Percentiles rank a stretch among this genome's conserved stretches.
phyloP scores from a whole-genome alignment of 2,329 filamentous ascomycete species.

The Cercospora zeina region DNA sequence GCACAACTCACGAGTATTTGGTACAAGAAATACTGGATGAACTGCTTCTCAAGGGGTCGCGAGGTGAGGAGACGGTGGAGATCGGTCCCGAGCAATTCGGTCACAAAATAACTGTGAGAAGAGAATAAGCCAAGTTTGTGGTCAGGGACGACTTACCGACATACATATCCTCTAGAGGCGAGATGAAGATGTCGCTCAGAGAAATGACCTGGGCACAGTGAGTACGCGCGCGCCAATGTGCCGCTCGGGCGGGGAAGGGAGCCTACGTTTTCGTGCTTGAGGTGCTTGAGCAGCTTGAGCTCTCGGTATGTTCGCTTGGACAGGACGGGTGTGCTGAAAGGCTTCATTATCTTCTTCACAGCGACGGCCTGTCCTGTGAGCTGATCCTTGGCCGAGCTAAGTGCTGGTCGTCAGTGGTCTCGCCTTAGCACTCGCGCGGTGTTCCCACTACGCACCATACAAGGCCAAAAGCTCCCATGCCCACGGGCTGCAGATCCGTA shows the following conservation, averaged over 20 bases:
- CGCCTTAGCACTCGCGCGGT: not conserved
- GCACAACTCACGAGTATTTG: constrained; percentile 79
- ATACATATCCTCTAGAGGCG: constrained; percentile 96
- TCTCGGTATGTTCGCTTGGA: constrained; percentile 98
- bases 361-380: constrained; percentile 95
- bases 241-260: not conserved
- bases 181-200: constrained; percentile 99
- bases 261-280: constrained; percentile 89
- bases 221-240: constrained; percentile 8
- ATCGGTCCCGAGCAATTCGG: constrained; percentile 94
- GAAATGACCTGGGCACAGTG: constrained; percentile 72
- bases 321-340: constrained; percentile 97
- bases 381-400: constrained; percentile 93
- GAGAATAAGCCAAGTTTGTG: constrained; percentile 31
- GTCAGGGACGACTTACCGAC: constrained; percentile 38
- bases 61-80: constrained; percentile 93
- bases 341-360: constrained; percentile 99
- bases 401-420: constrained; percentile 12
- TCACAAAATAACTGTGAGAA: constrained; percentile 83
- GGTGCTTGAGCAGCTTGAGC: constrained; percentile 93
- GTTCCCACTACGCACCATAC: constrained; percentile 70
- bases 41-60: constrained; percentile 95
- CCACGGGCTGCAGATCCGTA: constrained; percentile 95
- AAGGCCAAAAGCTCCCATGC: constrained; percentile 97
- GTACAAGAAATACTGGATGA: constrained; percentile 99